Evolutionary conservation across 129 eudicot genomes (phyloP).

Genomic region (Solidago caesia): DNA sequence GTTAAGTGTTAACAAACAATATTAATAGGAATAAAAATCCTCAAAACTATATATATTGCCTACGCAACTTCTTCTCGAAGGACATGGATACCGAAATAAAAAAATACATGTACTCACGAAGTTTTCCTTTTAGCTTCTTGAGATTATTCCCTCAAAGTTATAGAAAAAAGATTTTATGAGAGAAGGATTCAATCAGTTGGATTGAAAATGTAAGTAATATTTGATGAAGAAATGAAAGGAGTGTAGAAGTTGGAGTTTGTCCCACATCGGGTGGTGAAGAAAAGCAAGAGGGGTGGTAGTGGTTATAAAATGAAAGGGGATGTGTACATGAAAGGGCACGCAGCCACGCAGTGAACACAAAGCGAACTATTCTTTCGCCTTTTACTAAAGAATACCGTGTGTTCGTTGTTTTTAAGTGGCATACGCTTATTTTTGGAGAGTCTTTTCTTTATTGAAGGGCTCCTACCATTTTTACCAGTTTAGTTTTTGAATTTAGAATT

Average conservation of each 20-base stretch:
- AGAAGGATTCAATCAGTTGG: too few relatives aligned
- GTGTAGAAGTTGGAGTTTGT: neutral
- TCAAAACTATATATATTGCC: neutral
- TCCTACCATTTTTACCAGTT: neutral
- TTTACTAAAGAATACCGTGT: constrained; percentile 93
- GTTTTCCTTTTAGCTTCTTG: too few relatives aligned
- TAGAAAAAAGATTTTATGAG: neutral
- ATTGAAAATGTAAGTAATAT: too few relatives aligned
- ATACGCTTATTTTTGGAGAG: constrained; percentile 29
- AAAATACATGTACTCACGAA: too few relatives aligned
- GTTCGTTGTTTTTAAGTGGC: constrained; percentile 29
- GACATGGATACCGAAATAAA: too few relatives aligned
- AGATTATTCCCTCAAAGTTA: neutral
- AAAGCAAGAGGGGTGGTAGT: neutral
- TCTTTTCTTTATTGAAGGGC: neutral
- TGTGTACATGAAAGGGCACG: constrained; percentile 2
- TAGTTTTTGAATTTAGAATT: too few relatives aligned
- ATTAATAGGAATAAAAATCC: neutral
- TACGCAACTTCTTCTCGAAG: too few relatives aligned
- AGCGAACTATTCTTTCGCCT: constrained; percentile 91
- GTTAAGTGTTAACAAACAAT: too few relatives aligned
- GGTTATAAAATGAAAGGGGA: neutral
- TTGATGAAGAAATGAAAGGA: neutral
- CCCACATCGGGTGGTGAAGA: neutral
- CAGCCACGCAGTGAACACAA: constrained; percentile 56